Base-by-base conservation (phyloP, 306 rosid species). In the Prinsepia uniflora region DNA sequence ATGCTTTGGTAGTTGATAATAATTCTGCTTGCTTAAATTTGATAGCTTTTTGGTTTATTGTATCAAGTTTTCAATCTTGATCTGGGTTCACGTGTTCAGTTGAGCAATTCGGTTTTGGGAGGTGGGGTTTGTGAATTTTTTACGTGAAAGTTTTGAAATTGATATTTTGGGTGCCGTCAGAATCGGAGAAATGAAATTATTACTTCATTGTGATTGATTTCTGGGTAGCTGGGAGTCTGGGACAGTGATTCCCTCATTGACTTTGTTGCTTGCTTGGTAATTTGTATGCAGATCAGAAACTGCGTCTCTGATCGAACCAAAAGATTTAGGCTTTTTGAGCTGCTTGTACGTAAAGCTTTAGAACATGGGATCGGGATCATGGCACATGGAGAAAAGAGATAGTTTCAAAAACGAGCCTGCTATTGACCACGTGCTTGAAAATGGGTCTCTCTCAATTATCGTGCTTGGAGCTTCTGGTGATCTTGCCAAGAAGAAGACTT, bases 391-490 rank as follows among this genome's bases (percentile, higher is more conserved):
- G 76, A 61, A 57, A 60, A 84, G 97, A 78, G 39, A 55, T 5
- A 43, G 59, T 63, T 50, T 74, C 0, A 53, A 8, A 52, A 71
- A 11, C 61, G 99, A 94, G 0, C 72, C 95, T 6, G 30, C 57
- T 15, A 79, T 8, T 34, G 94, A 85, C 17, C 54, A 68, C 82
- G 85, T 67, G 45, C 81, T 71, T 53, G 99, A 89, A 77, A 81
- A 75, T 45, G 99, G 96, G 47, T 68, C 86, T 34, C 92, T 94
- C 60, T 84, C 97, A 64, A 89, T 94, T 40, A 49, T 91, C 36
- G 97, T 94, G 78, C 99, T 94, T 47, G 99, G 99, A 42, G 97
- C 99, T 54, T 94, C 97, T 14, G 97, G 99, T 65, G 99, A 94
- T 85, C 99, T 94, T 81, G 99, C 99, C 77, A 94, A 89, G 80